A percentile compares a stretch with the other conserved stretches of the same genome.
These are phyloP conservation scores for Kalaharituber pfeilii DNA, from an alignment of 2,329 filamentous ascomycete genomes.

Conservation along the genomic window DNA sequence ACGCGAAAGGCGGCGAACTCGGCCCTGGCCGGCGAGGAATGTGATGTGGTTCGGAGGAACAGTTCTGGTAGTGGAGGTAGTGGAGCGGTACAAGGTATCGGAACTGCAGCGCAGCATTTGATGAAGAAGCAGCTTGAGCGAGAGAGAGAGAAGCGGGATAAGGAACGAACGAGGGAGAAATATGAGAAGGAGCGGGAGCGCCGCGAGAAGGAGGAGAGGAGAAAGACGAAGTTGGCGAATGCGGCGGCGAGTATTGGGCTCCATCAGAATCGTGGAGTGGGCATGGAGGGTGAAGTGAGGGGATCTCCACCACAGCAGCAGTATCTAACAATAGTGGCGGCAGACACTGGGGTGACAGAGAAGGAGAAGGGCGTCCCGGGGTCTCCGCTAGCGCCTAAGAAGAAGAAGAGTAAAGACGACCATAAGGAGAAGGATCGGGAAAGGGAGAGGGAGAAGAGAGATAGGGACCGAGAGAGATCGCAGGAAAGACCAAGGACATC, in stretches of 20 bases:
- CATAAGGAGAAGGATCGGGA: too few species aligned
- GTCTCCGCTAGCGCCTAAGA: background rate
- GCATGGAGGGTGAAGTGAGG: background rate
- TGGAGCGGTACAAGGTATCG: background rate
- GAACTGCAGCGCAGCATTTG: background rate
- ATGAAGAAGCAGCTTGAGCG: slow-evolving; percentile 3
- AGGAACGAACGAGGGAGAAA: slow-evolving; percentile 11
- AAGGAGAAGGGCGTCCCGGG: background rate
- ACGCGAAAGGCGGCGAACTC: background rate
- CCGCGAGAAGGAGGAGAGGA: slow-evolving; percentile 2
- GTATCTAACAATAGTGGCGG: background rate
- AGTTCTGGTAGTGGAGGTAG: background rate
- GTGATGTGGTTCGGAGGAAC: background rate
- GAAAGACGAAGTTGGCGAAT: background rate
- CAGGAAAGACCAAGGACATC: background rate
- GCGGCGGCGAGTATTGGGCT: background rate
- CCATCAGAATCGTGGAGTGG: background rate
- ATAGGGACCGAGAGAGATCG: background rate
- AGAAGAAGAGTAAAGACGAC: background rate
- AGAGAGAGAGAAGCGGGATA: slow-evolving; percentile 10
- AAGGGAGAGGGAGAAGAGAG: too few species aligned
- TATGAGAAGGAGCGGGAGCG: slow-evolving; percentile 5
- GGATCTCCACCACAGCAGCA: background rate
- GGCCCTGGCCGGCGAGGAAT: background rate
- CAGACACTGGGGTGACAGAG: too few species aligned